Percentiles rank a stretch among this genome's conserved stretches.
Conservation (phyloP, 352 stramenopile species). For the Globisporangium nodosum region DNA sequence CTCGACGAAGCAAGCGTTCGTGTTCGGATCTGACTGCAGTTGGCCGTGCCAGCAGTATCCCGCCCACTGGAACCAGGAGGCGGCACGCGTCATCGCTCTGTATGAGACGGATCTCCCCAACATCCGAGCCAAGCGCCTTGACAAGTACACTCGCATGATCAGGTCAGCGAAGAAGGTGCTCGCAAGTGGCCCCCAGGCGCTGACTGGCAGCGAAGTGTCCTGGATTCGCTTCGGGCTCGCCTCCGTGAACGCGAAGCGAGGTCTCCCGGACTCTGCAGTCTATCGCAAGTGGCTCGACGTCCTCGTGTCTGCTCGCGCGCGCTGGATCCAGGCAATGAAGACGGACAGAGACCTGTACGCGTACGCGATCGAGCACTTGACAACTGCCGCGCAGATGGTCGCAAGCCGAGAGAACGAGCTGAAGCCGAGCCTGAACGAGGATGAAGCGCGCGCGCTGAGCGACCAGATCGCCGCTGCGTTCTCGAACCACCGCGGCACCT, state of each 20-base stretch:
- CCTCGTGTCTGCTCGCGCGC: background rate
- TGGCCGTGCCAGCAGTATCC: conserved; percentile 6
- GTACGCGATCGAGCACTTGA: conserved; percentile 1
- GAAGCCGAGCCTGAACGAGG: background rate
- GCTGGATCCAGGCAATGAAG: background rate
- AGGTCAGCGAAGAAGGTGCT: background rate
- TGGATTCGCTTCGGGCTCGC: conserved; percentile 11
- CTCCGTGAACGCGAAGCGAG: conserved; percentile 7
- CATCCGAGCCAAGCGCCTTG: background rate
- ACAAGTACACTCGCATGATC: conserved; percentile 3
- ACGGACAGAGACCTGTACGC: background rate
- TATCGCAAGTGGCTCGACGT: conserved; percentile 2
- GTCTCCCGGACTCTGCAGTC: conserved; percentile 1
- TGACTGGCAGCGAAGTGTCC: conserved; percentile 12
- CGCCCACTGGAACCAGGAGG: background rate
- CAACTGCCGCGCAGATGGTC: background rate
- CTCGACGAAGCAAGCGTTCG: background rate
- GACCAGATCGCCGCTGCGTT: conserved; percentile 1
- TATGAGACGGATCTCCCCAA: background rate
- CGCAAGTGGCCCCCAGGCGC: background rate
- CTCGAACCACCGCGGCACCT: background rate
- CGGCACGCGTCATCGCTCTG: background rate
- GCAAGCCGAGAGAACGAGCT: background rate
- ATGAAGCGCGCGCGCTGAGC: background rate
- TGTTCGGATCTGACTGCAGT: background rate